phyloP scores from a whole-genome alignment of 306 rosid genomes.

The Quercus suber region DNA sequence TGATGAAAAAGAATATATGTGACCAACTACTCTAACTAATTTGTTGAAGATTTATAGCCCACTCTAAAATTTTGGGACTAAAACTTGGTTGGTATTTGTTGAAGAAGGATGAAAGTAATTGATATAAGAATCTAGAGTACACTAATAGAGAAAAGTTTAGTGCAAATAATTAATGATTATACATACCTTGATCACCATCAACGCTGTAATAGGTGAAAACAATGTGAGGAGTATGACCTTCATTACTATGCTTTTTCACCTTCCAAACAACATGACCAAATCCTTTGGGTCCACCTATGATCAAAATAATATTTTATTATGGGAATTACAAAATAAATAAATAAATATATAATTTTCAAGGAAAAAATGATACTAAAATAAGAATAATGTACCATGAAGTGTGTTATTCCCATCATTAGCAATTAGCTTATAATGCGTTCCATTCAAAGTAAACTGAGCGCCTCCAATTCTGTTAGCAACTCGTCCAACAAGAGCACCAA shows the following conservation, averaged over 20 bases:
- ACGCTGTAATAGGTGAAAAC: slow-evolving; percentile 62
- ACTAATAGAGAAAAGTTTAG: neutral
- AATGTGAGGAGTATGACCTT: slow-evolving; percentile 52
- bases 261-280: slow-evolving; percentile 82
- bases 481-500: slow-evolving; percentile 79
- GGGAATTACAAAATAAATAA: neutral
- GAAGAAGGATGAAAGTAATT: neutral
- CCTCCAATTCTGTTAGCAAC: slow-evolving; percentile 88
- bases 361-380: neutral
- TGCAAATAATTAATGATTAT: neutral
- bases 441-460: slow-evolving; percentile 64
- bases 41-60: no score
- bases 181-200: slow-evolving; percentile 82
- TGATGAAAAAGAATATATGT: no score
- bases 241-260: slow-evolving; percentile 41
- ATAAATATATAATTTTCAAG: neutral
- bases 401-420: slow-evolving; percentile 71
- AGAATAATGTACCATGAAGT: slow-evolving; percentile 62
- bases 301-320: neutral
- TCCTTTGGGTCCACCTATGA: slow-evolving; percentile 72
- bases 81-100: no score
- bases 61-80: no score
- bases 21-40: no score
- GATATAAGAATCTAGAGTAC: neutral
- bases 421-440: slow-evolving; percentile 59